These are phyloP conservation scores for Jatropha podagrica DNA, from an alignment of 441 rosid genomes.

Conservation along the genomic window DNA sequence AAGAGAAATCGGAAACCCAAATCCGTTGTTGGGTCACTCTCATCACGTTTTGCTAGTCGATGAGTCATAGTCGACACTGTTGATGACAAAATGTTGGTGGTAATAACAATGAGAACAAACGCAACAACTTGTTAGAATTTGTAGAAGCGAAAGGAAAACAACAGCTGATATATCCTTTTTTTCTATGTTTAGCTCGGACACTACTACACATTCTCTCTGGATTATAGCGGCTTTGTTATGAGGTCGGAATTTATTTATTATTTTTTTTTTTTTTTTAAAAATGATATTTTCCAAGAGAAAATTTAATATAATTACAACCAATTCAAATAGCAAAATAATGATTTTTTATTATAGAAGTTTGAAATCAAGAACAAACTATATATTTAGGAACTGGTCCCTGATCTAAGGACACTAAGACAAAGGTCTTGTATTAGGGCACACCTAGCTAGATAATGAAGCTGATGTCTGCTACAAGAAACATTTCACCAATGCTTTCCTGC, in stretches of 20 bases:
- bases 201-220: background rate
- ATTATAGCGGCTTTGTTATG: background rate
- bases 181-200: slow-evolving; percentile 5
- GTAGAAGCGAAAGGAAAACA: background rate
- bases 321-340: no score
- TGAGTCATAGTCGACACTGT: slow-evolving; percentile 13
- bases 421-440: background rate
- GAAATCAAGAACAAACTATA: background rate
- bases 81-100: slow-evolving; percentile 1
- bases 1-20: slow-evolving; percentile 5
- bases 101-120: slow-evolving; percentile 3
- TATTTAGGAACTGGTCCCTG: background rate
- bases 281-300: no score
- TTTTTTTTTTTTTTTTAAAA: no score
- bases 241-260: no score
- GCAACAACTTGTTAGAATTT: background rate
- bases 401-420: background rate
- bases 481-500: background rate
- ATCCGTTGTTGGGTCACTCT: slow-evolving; percentile 38
- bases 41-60: slow-evolving; percentile 50
- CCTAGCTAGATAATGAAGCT: background rate
- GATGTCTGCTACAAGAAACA: background rate
- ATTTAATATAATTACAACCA: no score
- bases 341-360: no score
- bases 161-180: slow-evolving; percentile 18